Percentiles rank a stretch among this genome's conserved stretches.
These are phyloP conservation scores for Posidonia oceanica DNA, from an alignment of 116 monocot genomes.

Conservation along the genomic window DNA sequence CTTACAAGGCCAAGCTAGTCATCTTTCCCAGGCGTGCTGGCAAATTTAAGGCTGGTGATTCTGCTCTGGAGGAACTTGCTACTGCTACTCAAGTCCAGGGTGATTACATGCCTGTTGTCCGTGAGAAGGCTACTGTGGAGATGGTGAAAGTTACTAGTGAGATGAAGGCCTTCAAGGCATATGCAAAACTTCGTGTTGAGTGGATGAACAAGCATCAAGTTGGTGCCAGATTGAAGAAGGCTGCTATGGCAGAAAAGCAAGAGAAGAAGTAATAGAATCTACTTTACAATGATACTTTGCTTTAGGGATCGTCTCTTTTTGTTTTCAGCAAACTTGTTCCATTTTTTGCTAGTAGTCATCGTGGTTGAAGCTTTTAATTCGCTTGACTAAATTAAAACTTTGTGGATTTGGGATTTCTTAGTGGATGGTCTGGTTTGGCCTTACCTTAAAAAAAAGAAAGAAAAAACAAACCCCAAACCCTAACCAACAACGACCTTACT, in stretches of 20 bases:
- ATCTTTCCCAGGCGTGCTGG: slow-evolving; percentile 20
- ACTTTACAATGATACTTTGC: too few relatives aligned
- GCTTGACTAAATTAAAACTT: too few relatives aligned
- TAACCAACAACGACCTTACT: too few relatives aligned
- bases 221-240: slow-evolving; percentile 38
- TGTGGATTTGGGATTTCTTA: too few relatives aligned
- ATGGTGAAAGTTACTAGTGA: slow-evolving; percentile 36
- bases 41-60: slow-evolving; percentile 31
- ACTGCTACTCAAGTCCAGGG: slow-evolving; percentile 35
- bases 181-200: slow-evolving; percentile 27
- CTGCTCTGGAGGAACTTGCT: slow-evolving; percentile 27
- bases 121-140: slow-evolving; percentile 19
- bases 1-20: slow-evolving; percentile 25
- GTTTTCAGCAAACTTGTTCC: too few relatives aligned
- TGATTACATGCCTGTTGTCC: slow-evolving; percentile 24
- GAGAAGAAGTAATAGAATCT: slow-evolving; percentile 22
- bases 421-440: too few relatives aligned
- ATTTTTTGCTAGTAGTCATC: too few relatives aligned
- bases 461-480: too few relatives aligned
- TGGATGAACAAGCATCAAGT: slow-evolving; percentile 29
- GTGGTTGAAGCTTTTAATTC: too few relatives aligned
- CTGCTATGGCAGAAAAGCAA: slow-evolving; percentile 31
- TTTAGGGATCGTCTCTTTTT: too few relatives aligned
- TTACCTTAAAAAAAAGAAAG: too few relatives aligned
- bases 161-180: slow-evolving; percentile 34